Evolutionary conservation across 2,329 filamentous ascomycete species (phyloP), one percentile per base, ranked within the genome.

Genomic region (Mycosphaerella sp.): DNA sequence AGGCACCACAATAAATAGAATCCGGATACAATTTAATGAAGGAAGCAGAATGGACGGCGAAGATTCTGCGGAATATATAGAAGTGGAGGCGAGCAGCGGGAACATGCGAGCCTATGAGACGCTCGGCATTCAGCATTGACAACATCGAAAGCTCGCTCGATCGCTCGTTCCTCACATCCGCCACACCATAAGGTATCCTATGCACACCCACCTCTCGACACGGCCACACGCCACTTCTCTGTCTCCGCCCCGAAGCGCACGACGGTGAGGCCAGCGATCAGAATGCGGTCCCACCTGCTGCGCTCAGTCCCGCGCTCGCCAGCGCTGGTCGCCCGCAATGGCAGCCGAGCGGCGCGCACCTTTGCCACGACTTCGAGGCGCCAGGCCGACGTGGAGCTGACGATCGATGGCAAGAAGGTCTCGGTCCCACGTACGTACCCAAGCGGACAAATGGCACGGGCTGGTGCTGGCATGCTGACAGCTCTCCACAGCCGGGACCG

Each of bases 321-420:
- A 72, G 67, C 70, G 73, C 62, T 57, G 54, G 53, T 53, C 27
- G 56, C 41, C 39, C 36, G 52, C 58, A 60, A 59, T 59, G 59
- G 71, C 72, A 65, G 68, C 70, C 75, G 75, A 70, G 80, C 80
- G 73, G 78, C 82, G 71, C 84, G 89, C 75, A 76, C 86, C 66
- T 95, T 98, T 78, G 81, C 86, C 73, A 86, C 85, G 66, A 89
- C 87, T 62, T 74, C 80, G 68, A 81, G 80, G 73, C 82, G 89
- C 72, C 81, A 81, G 65, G 91, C 89, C 64, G 89, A 97, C 78
- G 90, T 98, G 68, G 89, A 96, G 80, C 82, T 98, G 73, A 98
- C 91, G 62, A 40, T 68, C 90, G 91, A 98, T 82, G 93, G 91
- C 70, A 95, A 95, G 79, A 95, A 96, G 75, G 86, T 98, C 50